Percentiles rank a stretch among this genome's conserved stretches.
phyloP scores from a whole-genome alignment of 805 yeast genomes.

The Cyberlindnera suaveolens region DNA sequence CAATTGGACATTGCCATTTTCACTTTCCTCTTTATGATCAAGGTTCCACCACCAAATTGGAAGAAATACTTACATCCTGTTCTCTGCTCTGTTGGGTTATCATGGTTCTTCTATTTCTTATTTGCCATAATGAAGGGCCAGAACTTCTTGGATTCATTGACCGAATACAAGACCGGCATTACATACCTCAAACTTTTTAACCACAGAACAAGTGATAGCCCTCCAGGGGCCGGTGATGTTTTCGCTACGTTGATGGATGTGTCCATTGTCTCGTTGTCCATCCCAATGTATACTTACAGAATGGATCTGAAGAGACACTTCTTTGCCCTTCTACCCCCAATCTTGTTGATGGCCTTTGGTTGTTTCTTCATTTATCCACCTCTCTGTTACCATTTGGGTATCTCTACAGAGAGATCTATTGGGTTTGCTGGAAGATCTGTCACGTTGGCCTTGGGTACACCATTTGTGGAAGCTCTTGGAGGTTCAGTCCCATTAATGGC shows the following conservation, averaged over 20 bases:
- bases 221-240: slow-evolving; percentile 83
- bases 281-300: slow-evolving; percentile 75
- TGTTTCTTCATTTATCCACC: slow-evolving; percentile 69
- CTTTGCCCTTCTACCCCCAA: slow-evolving; percentile 52
- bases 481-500: slow-evolving; percentile 74
- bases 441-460: slow-evolving; percentile 75
- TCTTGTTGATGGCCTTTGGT: slow-evolving; percentile 46
- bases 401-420: slow-evolving; percentile 51
- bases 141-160: slow-evolving; percentile 46
- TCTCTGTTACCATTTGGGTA: slow-evolving; percentile 58
- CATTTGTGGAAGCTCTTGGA: slow-evolving; percentile 56
- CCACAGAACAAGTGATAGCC: slow-evolving; percentile 22
- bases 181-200: slow-evolving; percentile 56
- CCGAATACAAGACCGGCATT: slow-evolving; percentile 61
- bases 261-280: slow-evolving; percentile 65
- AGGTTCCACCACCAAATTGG: slow-evolving; percentile 38
- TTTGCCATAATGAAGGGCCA: slow-evolving; percentile 45
- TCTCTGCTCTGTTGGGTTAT: slow-evolving; percentile 54
- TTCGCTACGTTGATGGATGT: slow-evolving; percentile 67
- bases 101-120: slow-evolving; percentile 57
- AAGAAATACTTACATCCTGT: slow-evolving; percentile 64
- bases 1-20: slow-evolving; percentile 57
- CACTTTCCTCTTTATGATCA: slow-evolving; percentile 44
- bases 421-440: slow-evolving; percentile 79
- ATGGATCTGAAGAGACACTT: slow-evolving; percentile 55